Evolutionary conservation across 768 basidiomycete genomes (phyloP), one percentile per base, ranked within the genome.

Genomic region (Serendipita sp.): DNA sequence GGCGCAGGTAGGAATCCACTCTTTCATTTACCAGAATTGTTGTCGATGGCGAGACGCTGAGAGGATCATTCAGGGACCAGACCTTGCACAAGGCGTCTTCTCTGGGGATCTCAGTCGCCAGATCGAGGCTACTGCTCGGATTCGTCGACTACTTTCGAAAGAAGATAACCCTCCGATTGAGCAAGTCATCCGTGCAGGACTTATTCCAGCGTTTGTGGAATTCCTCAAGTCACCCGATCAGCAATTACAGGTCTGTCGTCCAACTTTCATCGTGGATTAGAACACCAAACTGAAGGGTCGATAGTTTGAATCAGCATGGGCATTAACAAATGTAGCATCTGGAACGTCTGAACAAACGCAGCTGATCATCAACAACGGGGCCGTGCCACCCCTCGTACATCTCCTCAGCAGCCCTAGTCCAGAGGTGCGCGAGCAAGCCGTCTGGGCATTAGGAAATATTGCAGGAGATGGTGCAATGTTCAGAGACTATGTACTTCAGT

Each of bases 151-250:
- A 45, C 83, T 99, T 68, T 97, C 94, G 69, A 99, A 99, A 78
- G 96, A 99, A 78, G 95, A 94, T 80, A 99, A 97, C 74, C 96
- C 96, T 54, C 96, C 95, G 18, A 99, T 99, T 73, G 96, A 99
- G 75, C 85, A 86, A 74, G 95, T 99, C 69, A 65, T 95, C 74
- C 91, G 94, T 70, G 95, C 93, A 75, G 89, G 92, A 65, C 95
- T 99, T 47, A 92, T 99, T 45, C 89, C 92, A 67, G 89, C 93
- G 66, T 98, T 99, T 70, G 96, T 99, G 51, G 86, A 96, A 74
- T 98, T 99, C 76, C 78, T 99, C 68, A 80, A 83, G 70, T 62
- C 30, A 45, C 62, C 35, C 34, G 18, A 64, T 65, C 24, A 67
- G 32, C 24, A 38, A 30, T 44, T 28, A 45, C n/a, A 62, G 24